These are phyloP conservation scores for Rutstroemia sp. DNA, from an alignment of 2,329 filamentous ascomycete species.

Conservation along the genomic window DNA sequence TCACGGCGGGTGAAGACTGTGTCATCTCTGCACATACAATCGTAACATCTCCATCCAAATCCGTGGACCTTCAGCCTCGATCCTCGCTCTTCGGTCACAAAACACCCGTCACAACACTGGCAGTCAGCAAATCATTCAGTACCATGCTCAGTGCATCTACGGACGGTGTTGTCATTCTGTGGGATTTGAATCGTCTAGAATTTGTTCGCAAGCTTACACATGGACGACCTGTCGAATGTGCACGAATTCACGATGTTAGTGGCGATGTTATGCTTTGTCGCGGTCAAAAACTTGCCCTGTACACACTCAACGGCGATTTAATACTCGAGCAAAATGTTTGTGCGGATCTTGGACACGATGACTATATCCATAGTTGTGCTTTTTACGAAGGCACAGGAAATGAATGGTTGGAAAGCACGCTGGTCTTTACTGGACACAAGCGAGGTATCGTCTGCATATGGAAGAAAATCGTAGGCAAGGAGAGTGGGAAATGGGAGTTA, in stretches of 20 bases:
- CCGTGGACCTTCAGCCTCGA: slow-evolving; percentile 70
- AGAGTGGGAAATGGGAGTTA: slow-evolving; percentile 59
- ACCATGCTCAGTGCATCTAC: slow-evolving; percentile 76
- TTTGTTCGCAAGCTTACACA: slow-evolving; percentile 70
- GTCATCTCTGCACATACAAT: slow-evolving; percentile 81
- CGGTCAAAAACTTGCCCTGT: slow-evolving; percentile 67
- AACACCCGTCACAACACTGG: slow-evolving; percentile 71
- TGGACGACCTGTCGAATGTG: slow-evolving; percentile 58
- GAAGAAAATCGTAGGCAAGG: slow-evolving; percentile 44
- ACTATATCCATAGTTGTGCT: slow-evolving; percentile 72
- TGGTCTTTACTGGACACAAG: slow-evolving; percentile 85
- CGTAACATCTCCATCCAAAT: slow-evolving; percentile 52
- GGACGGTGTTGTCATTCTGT: slow-evolving; percentile 79
- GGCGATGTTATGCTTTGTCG: slow-evolving; percentile 85
- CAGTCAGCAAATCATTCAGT: slow-evolving; percentile 81
- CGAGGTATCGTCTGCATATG: slow-evolving; percentile 78
- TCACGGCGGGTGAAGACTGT: slow-evolving; percentile 89
- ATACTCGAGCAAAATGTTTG: slow-evolving; percentile 80
- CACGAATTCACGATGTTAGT: slow-evolving; percentile 80
- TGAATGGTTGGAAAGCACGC: slow-evolving; percentile 81
- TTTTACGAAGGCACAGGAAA: slow-evolving; percentile 92
- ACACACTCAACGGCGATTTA: slow-evolving; percentile 79
- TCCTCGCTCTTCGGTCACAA: slow-evolving; percentile 88
- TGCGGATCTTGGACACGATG: slow-evolving; percentile 49
- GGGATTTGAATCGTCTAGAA: slow-evolving; percentile 87